Percentiles rank a stretch among this genome's conserved stretches.
These are phyloP conservation scores for Boletus patriciae DNA, from an alignment of 768 basidiomycete genomes.

Conservation along the genomic window DNA sequence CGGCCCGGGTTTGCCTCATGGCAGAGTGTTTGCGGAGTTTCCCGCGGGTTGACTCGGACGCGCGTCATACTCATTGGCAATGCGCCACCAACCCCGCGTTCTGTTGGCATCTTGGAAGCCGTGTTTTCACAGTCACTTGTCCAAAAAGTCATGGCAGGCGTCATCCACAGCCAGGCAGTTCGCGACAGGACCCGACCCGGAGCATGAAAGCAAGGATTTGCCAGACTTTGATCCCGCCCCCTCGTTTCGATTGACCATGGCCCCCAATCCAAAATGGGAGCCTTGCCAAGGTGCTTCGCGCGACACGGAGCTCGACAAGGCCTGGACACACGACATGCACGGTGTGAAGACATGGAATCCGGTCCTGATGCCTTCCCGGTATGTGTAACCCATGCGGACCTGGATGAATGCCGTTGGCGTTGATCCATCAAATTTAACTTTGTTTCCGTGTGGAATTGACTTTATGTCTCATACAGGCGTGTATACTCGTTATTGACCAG, in stretches of 20 bases:
- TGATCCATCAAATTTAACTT: conserved; percentile 18
- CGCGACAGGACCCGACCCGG: conserved; percentile 1
- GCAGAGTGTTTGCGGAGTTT: background rate
- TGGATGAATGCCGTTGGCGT: background rate
- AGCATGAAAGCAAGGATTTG: conserved; percentile 5
- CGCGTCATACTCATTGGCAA: background rate
- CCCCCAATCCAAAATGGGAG: conserved; percentile 46
- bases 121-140: background rate
- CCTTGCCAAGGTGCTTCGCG: conserved; percentile 40
- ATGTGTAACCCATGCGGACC: conserved; percentile 9
- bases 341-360: conserved; percentile 46
- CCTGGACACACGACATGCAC: conserved; percentile 35
- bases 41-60: background rate
- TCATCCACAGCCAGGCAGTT: conserved; percentile 3
- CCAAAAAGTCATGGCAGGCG: background rate
- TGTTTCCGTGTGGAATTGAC: conserved; percentile 24
- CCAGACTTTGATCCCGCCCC: conserved; percentile 23
- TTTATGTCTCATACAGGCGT: conserved; percentile 24
- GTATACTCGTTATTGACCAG: conserved; percentile 56
- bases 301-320: conserved; percentile 17
- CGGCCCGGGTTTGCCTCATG: too few relatives aligned
- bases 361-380: conserved; percentile 34
- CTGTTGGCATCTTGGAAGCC: background rate
- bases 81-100: background rate
- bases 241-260: conserved; percentile 36